Percentiles rank a stretch among this genome's conserved stretches.
Conservation (phyloP, 768 basidiomycete genomes). For the Amanita inopinata region DNA sequence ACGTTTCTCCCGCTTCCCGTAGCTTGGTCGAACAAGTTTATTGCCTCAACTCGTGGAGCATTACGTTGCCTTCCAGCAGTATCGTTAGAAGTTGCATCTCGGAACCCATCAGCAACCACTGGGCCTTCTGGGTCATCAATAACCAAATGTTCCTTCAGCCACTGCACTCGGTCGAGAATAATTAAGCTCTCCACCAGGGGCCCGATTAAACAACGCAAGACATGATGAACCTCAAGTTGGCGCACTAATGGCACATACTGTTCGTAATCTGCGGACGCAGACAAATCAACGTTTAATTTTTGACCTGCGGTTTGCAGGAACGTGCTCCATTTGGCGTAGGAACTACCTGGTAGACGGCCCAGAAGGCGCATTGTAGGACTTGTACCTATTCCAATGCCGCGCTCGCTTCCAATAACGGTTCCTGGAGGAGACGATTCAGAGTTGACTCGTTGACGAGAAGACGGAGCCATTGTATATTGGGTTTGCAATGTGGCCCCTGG, state of each 20-base stretch:
- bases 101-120: neutral
- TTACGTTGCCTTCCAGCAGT: conserved; percentile 6
- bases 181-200: conserved; percentile 60
- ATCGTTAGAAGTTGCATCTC: neutral
- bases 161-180: conserved; percentile 49
- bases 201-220: conserved; percentile 59
- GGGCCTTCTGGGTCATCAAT: conserved; percentile 1
- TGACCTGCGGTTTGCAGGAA: conserved; percentile 27
- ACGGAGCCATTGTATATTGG: conserved; percentile 15
- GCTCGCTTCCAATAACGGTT: neutral
- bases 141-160: conserved; percentile 38
- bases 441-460: conserved; percentile 15
- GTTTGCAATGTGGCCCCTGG: conserved; percentile 2
- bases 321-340: conserved; percentile 39
- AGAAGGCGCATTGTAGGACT: conserved; percentile 34
- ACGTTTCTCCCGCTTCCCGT: conserved; percentile 68
- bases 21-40: conserved; percentile 67
- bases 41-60: conserved; percentile 25
- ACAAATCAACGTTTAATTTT: conserved; percentile 18
- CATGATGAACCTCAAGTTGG: conserved; percentile 49
- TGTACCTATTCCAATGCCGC: conserved; percentile 24
- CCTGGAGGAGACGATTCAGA: conserved; percentile 2
- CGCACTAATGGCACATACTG: conserved; percentile 21
- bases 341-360: conserved; percentile 40
- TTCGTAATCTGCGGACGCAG: conserved; percentile 1